Evolutionary conservation across 192 early-diverging fungal genomes (phyloP).

Genomic region (Physocladia obscura): DNA sequence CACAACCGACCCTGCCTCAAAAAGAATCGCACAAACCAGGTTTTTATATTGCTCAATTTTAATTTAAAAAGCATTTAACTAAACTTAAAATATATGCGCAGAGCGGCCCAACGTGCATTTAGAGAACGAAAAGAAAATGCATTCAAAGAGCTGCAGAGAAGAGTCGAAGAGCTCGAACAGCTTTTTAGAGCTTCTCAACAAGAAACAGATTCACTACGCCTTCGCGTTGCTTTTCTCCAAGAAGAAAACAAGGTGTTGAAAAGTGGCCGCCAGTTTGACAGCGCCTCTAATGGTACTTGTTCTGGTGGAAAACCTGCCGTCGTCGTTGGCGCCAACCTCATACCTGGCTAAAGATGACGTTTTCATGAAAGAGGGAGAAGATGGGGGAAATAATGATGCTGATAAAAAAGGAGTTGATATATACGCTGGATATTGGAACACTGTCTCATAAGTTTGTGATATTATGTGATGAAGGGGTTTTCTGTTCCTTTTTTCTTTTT

Average conservation of each 20-base stretch:
- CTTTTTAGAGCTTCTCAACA: neutral
- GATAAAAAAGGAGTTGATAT: too few species aligned
- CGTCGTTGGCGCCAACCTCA: neutral
- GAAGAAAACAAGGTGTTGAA: neutral
- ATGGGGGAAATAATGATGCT: too few species aligned
- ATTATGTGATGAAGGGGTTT: too few species aligned
- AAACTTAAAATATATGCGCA: neutral
- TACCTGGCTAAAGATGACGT: too few species aligned
- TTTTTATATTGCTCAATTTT: neutral
- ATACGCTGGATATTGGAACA: too few species aligned
- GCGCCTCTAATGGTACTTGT: neutral
- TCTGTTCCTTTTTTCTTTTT: too few species aligned
- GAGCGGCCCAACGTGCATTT: neutral
- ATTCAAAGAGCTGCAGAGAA: neutral
- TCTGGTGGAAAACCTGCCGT: neutral
- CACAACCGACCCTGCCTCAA: slow-evolving; percentile 4
- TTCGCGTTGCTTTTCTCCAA: neutral
- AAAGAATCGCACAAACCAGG: slow-evolving; percentile 24
- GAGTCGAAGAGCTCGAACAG: slow-evolving; percentile 1
- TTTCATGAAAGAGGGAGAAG: too few species aligned
- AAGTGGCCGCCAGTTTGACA: neutral
- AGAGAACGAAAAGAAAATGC: neutral
- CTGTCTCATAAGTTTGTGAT: too few species aligned
- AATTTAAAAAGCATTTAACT: neutral
- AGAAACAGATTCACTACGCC: neutral